Evolutionary conservation across 2,329 filamentous ascomycete species (phyloP), one percentile per base, ranked within the genome.

Genomic region (Coniochaeta sp.): DNA sequence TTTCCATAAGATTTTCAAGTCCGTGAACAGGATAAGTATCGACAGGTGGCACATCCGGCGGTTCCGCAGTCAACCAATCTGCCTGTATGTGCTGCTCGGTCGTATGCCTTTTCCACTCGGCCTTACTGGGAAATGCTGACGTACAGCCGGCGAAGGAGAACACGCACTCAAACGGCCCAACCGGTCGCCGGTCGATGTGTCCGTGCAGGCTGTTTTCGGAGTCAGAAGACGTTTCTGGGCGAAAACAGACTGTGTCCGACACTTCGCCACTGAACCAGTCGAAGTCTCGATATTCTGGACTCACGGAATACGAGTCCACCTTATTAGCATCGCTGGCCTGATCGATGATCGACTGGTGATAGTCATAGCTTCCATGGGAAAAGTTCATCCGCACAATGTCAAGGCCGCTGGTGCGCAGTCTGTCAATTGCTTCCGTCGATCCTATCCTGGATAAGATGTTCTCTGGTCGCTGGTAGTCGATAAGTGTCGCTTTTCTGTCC

Each of bases 351-450:
- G 91, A 93, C 84, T 98, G 67, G 65, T 69, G 93, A 82, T 97
- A 98, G 80, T 93, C 93, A 78, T 98, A 95, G 67, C 87, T 88
- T 71, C 91, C 91, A 78, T 96, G 91, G 66, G 89, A 96, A 77
- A 98, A 98, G 89, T 99, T 99, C 95, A 99, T 99, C 80, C 95
- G 93, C 69, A 98, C 95, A 68, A 99, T 92, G 80, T 98, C 98
- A 71, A 98, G 89, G 78, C 95, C 95, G 66, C 88, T 89, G 73
- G 83, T 85, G 76, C 93, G 91, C 70, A 99, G 90, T 75, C 88
- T 84, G 80, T 98, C 97, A 81, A 99, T 96, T 78, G 92, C 93
- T 81, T 96, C 90, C 61, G 93, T 89, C 38, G 91, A 96, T 84
- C 99, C 99, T 70, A 95, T 98, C 88, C 98, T 99, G 74, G 95